Conservation (phyloP, 495 filamentous ascomycete genomes). For the Lepraria neglecta region DNA sequence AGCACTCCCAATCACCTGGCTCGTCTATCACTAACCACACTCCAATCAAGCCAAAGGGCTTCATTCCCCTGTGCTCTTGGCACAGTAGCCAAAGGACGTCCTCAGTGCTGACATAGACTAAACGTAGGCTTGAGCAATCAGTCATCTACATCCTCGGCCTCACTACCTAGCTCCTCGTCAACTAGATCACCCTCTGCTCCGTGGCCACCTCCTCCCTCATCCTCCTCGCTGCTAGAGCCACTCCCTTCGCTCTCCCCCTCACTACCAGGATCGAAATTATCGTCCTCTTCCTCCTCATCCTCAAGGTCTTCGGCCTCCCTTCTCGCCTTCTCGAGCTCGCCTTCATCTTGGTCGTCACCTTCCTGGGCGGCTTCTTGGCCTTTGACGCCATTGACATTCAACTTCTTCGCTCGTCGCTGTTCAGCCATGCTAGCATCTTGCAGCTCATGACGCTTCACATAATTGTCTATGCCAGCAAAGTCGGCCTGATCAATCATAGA, state of each 20-base stretch:
- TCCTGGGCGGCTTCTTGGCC: slow-evolving; percentile 36
- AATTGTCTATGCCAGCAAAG: slow-evolving; percentile 74
- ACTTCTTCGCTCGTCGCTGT: slow-evolving; percentile 71
- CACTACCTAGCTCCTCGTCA: slow-evolving; percentile 35
- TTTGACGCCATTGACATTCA: slow-evolving; percentile 59
- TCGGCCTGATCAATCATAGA: slow-evolving; percentile 83
- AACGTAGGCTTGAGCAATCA: neutral
- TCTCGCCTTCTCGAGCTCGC: slow-evolving; percentile 62
- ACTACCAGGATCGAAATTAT: slow-evolving; percentile 32
- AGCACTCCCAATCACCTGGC: too few relatives aligned
- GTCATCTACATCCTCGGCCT: slow-evolving; percentile 25
- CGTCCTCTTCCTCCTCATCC: slow-evolving; percentile 30
- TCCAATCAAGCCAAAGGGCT: too few relatives aligned
- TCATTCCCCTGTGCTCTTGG: too few relatives aligned
- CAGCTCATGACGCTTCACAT: slow-evolving; percentile 71
- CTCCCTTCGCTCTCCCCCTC: slow-evolving; percentile 28
- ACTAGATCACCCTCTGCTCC: slow-evolving; percentile 28
- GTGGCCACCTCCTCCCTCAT: slow-evolving; percentile 26
- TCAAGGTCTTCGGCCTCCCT: slow-evolving; percentile 45
- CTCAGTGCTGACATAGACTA: too few relatives aligned
- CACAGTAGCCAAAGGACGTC: too few relatives aligned
- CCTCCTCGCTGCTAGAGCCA: slow-evolving; percentile 31
- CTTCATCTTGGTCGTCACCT: slow-evolving; percentile 33
- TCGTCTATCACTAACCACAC: too few relatives aligned
- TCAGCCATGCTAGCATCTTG: slow-evolving; percentile 93